A percentile compares a stretch with the other conserved stretches of the same genome.
phyloP scores from a whole-genome alignment of 148 eudicot species.

The Amaranthus cruentus region DNA sequence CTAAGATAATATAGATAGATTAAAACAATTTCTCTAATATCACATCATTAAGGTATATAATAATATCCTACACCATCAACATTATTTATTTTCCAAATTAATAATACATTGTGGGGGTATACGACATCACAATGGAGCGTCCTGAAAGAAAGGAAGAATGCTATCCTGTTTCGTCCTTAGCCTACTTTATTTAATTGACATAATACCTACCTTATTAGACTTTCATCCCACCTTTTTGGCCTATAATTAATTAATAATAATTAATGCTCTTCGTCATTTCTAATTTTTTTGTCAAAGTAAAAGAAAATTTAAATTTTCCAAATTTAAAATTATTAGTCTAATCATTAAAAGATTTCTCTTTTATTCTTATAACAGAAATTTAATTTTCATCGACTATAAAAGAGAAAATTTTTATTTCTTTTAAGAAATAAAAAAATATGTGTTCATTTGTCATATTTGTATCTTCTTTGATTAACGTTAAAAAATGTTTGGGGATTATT shows the following conservation, averaged over 20 bases:
- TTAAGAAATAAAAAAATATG: neutral
- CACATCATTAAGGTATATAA: too few species aligned
- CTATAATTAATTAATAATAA: neutral
- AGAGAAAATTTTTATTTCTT: too few species aligned
- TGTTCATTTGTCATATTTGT: neutral
- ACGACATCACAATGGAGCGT: slow-evolving; percentile 14
- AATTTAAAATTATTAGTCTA: neutral
- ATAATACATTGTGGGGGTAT: neutral
- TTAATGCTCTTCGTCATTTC: neutral
- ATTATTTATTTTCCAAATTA: neutral
- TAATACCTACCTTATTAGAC: slow-evolving; percentile 30
- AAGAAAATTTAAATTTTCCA: neutral
- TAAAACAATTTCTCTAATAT: too few species aligned
- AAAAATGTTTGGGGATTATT: slow-evolving; percentile 10
- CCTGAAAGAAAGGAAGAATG: neutral
- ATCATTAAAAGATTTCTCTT: too few species aligned
- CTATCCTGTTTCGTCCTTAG: slow-evolving; percentile 1
- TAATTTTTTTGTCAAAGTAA: neutral
- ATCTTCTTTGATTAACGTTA: neutral
- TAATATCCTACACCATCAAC: neutral
- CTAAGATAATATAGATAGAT: too few species aligned
- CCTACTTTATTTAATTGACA: slow-evolving; percentile 27
- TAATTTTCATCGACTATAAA: too few species aligned
- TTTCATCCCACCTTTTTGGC: slow-evolving; percentile 19
- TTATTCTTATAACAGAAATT: too few species aligned